Evolutionary conservation across 345 rosid species (phyloP), one percentile per base, ranked within the genome.

Genomic region (Eutrema heterophyllum): DNA sequence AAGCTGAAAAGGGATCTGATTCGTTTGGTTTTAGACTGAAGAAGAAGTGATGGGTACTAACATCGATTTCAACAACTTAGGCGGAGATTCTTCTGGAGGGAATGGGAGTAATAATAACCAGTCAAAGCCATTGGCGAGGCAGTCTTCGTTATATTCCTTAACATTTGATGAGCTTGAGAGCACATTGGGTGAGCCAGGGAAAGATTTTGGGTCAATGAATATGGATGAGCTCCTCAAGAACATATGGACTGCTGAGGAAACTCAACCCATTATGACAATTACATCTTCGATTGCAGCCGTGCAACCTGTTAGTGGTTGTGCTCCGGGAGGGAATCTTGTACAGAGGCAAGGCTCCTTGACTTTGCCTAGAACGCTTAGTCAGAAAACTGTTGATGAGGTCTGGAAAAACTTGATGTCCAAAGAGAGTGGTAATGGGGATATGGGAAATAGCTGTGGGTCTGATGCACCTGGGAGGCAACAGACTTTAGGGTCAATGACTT

Each of bases 131-230:
- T 79, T 92, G 82, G 74, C 80, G 51, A 79, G 96, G 16, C 96
- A 90, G 79, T 24, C 92, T 29, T 95, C 98, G 0, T 78, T 95
- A 52, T 95, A 87, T 67, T 80, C 96, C 5, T 75, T 95, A 74
- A 95, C 99, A 8, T 86, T 92, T 36, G 98, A 90, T 53, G 99
- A 90, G 87, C 78, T 95, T 63, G 98, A 92, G 68, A 90, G 53
- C 84, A 83, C 93, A 1, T 9, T 72, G 69, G 84, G 90, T 51
- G 97, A 92, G 33, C 52, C 84, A 38, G 92, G 94, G 18, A 95
- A 89, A 84, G 99, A 95, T 72, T 86, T 95, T 70, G 99, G 98
- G 41, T 95, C 98, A 12, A 90, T 95, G 94, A 95, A 95, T 77
- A 88, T 95, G 92, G 99, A 95, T 67, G 99, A 95, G 81, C 77